Base-by-base conservation (phyloP, 345 rosid genomes). In the Adansonia digitata region DNA sequence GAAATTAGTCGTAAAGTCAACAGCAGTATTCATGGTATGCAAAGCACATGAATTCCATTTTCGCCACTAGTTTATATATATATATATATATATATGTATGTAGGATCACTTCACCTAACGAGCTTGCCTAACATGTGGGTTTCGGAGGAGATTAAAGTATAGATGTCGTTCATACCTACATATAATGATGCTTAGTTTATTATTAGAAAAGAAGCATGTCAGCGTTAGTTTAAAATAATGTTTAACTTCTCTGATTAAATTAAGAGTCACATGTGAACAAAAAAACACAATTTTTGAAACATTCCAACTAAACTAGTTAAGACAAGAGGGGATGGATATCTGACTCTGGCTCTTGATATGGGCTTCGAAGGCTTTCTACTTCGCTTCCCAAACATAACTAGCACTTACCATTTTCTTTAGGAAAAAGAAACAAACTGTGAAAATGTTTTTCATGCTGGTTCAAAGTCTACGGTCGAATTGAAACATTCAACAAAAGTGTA, bases 401-500 rank as follows among this genome's bases (percentile, higher is more conserved):
- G 3, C 31, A 11, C 49, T 46, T 34, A 0, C 37, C 45, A 48
- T 35, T 69, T 15, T 24, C 42, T 5, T 31, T n/a, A 13, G 48
- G 5, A 18, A 53, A 71, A 9, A 34, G 55, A 56, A 35, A 40
- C 13, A 35, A 71, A 67, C 5, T 64, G 77, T 65, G 60, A 22
- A 56, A 66, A 9, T 1, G 11, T 53, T 53, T 53, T 55, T 17
- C 24, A n/a, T 26, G 0, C 40, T 39, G 40, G 34, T 2, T 42
- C 27, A 24, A 11, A 24, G 51, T 65, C 34, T 40, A 42, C 20
- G 35, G 12, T 65, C 52, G 42, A 66, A 24, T 66, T 12, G 8
- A 42, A 42, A 12, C 35, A 22, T 66, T 66, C 70, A 66, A 66
- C 70, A 66, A 40, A 40, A 66, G 70, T 37, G 51, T 11, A 66